Percentiles rank a stretch among this genome's conserved stretches.
Evolutionary conservation across 2,329 filamentous ascomycete species (phyloP).

Genomic region (Cadophora luteo-olivacea): DNA sequence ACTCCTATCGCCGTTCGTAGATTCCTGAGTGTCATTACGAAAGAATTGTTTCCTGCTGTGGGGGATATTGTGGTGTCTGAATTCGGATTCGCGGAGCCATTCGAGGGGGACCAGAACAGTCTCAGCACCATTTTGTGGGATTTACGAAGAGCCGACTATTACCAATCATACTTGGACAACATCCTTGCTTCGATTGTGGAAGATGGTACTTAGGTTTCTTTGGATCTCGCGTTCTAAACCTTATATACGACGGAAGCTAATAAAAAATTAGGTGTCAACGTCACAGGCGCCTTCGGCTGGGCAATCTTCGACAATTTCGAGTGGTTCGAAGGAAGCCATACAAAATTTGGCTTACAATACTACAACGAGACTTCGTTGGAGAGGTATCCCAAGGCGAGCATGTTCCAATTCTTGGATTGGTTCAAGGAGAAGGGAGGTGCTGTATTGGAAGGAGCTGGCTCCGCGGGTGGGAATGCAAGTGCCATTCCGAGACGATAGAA

Average conservation of each 20-base stretch:
- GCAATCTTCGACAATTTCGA: neutral
- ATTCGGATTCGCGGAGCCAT: slow-evolving; percentile 43
- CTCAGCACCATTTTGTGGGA: slow-evolving; percentile 67
- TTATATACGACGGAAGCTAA: neutral
- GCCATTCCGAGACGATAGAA: neutral
- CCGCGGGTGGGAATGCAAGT: neutral
- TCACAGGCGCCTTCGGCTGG: neutral
- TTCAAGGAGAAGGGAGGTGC: slow-evolving; percentile 38
- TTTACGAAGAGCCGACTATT: slow-evolving; percentile 81
- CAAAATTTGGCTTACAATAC: neutral
- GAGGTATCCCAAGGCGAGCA: slow-evolving; percentile 40
- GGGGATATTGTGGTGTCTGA: slow-evolving; percentile 41
- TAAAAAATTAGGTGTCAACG: neutral
- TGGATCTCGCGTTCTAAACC: slow-evolving; percentile 40
- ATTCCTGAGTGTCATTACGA: slow-evolving; percentile 51
- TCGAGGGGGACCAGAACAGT: slow-evolving; percentile 35
- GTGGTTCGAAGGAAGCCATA: neutral
- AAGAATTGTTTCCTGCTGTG: slow-evolving; percentile 48
- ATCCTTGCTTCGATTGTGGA: slow-evolving; percentile 73
- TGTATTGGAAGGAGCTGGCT: slow-evolving; percentile 6
- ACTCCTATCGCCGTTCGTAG: slow-evolving; percentile 49
- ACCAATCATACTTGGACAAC: slow-evolving; percentile 75
- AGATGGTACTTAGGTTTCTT: slow-evolving; percentile 45
- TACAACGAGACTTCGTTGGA: slow-evolving; percentile 40
- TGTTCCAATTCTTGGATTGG: slow-evolving; percentile 42